Evolutionary conservation across 139 green algal species (phyloP), one percentile per base, ranked within the genome.

Genomic region (Closterium sp.): DNA sequence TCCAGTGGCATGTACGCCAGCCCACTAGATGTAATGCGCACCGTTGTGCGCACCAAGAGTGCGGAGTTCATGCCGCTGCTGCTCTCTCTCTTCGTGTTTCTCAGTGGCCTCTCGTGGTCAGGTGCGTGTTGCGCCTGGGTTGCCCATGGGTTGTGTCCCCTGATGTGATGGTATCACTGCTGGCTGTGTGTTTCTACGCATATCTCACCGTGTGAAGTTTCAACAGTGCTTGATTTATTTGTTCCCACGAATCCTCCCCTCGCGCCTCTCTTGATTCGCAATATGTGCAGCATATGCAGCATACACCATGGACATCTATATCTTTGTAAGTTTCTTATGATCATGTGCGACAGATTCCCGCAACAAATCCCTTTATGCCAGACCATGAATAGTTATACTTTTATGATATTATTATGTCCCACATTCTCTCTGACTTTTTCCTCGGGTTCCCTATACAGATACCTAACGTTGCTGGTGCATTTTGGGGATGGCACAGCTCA

Each of bases 31-130:
- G 34, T 93, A 9, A 91, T 93, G 62, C 86, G 42, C n/a, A 22
- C 29, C 3, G 89, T 92, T 21, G 89, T 92, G 24, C 31, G 32
- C 24, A 86, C 89, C n/a, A 22, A 10, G 34, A 92, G 89, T 30
- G 89, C 89, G 2, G 62, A 92, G n/a, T 92, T 92, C 70, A 92
- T 92, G 89, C 89, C 89, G 19, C 89, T 92, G 21, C 89, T 50
- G 38, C 70, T 92, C 62, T 92, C 89, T 9, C 38, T 92, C 32
- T 89, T 45, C 70, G 42, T 11, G 2, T 92, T 92, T 31, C 4
- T 89, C 31, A 92, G 89, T 31, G 89, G 73, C 4, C 19, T 88
- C 70, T 5, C 38, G 89, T 92, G 89, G 89, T 85, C 89, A 91
- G 88, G 88, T 91, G 87, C 19, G 87, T 88, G n/a, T n/a, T n/a